Evolutionary conservation across 371 early-diverging fungal genomes (phyloP).

Genomic region (Apophysomyces trapeziformis): DNA sequence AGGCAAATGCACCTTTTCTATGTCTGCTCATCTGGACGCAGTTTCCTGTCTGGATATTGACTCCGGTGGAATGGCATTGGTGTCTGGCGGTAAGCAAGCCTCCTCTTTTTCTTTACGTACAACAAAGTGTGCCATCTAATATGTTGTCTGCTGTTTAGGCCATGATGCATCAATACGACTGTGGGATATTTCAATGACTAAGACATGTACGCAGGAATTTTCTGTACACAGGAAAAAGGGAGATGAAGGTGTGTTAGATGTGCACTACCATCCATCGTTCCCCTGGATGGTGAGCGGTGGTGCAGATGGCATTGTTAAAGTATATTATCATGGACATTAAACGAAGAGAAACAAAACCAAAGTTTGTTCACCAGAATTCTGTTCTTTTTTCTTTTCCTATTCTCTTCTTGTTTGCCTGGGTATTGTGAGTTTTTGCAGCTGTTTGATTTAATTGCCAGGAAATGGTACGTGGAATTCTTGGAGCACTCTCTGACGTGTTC

Average conservation of each 20-base stretch:
- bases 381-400: not conserved
- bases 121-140: not conserved
- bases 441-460: too few relatives aligned
- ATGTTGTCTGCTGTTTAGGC: constrained; percentile 40
- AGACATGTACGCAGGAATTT: constrained; percentile 78
- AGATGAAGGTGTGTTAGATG: constrained; percentile 78
- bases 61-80: constrained; percentile 68
- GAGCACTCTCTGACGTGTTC: not conserved
- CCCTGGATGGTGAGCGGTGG: constrained; percentile 80
- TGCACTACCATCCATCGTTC: constrained; percentile 66
- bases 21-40: constrained; percentile 73
- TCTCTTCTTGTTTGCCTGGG: not conserved
- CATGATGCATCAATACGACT: constrained; percentile 83
- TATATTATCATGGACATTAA: constrained; percentile 54
- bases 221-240: constrained; percentile 77
- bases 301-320: constrained; percentile 74
- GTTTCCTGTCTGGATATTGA: constrained; percentile 75
- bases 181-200: constrained; percentile 76
- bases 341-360: constrained; percentile 12
- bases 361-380: not conserved
- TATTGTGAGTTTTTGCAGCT: not conserved
- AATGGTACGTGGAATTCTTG: constrained; percentile 10
- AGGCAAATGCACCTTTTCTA: constrained; percentile 67
- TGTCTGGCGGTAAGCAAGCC: constrained; percentile 68
- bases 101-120: constrained; percentile 4